These are phyloP conservation scores for Rhododendron henanense DNA, from an alignment of 148 eudicot species.

Conservation along the genomic window DNA sequence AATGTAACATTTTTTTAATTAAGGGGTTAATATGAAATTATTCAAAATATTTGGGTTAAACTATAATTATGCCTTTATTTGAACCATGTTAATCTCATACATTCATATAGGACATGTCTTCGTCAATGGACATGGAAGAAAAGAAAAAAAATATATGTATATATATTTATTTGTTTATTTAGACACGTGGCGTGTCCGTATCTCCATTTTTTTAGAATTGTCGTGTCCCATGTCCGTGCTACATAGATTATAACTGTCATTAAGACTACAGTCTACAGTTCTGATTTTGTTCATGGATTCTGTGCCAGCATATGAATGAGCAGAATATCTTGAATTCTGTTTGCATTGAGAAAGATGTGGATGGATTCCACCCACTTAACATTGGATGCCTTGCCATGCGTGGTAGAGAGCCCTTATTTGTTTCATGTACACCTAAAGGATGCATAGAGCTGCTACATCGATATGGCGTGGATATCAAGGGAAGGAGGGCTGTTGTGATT, in stretches of 20 bases:
- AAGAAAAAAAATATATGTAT: too few species aligned
- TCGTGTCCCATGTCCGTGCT: too few species aligned
- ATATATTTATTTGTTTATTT: too few species aligned
- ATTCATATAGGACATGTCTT: too few species aligned
- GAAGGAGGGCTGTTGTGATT: slow-evolving; percentile 84
- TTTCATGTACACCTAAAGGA: slow-evolving; percentile 96
- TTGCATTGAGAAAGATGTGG: slow-evolving; percentile 87
- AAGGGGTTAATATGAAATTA: too few species aligned
- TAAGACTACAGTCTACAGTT: neutral
- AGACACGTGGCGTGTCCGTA: too few species aligned
- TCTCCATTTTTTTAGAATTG: too few species aligned
- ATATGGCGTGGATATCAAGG: slow-evolving; percentile 65
- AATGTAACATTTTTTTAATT: too few species aligned
- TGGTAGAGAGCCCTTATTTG: slow-evolving; percentile 87
- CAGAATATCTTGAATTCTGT: slow-evolving; percentile 75
- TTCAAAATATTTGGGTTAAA: too few species aligned
- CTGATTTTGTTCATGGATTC: neutral
- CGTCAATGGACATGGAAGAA: too few species aligned
- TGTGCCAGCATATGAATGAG: slow-evolving; percentile 82
- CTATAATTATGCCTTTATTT: too few species aligned
- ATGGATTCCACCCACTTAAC: slow-evolving; percentile 84
- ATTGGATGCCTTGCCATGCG: slow-evolving; percentile 91
- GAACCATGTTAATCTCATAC: too few species aligned
- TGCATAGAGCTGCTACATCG: slow-evolving; percentile 89
- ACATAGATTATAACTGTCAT: neutral